Evolutionary conservation across 2,329 filamentous ascomycete species (phyloP).

Genomic region (Penicillium sp.): DNA sequence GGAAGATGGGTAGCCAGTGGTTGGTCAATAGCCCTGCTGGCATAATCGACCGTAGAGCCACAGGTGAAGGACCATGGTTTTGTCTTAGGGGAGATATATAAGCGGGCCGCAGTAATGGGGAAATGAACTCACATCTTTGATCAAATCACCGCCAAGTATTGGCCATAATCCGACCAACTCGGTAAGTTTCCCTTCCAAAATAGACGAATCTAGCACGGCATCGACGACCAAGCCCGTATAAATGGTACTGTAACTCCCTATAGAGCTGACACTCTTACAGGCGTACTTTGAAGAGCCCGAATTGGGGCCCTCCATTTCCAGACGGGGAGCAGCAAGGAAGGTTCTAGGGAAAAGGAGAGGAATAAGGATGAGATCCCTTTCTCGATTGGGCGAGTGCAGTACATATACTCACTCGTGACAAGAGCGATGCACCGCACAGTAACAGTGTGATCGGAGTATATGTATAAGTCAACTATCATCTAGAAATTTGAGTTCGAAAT

Average conservation of each 20-base stretch:
- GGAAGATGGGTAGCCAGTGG: neutral
- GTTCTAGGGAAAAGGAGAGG: neutral
- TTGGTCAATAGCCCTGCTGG: neutral
- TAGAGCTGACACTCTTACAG: neutral
- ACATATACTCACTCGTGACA: too few relatives aligned
- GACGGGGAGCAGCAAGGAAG: neutral
- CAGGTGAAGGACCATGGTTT: neutral
- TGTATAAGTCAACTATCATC: too few relatives aligned
- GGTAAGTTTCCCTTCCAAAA: neutral
- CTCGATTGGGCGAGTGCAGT: too few relatives aligned
- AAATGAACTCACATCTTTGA: neutral
- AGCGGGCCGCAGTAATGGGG: neutral
- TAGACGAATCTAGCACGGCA: neutral
- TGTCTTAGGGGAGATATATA: neutral
- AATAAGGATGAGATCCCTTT: neutral
- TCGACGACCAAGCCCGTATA: neutral
- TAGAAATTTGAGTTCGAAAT: neutral
- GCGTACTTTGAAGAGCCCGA: conserved; percentile 3
- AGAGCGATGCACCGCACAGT: too few relatives aligned
- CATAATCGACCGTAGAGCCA: neutral
- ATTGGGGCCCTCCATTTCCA: conserved; percentile 20
- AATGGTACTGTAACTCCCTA: neutral
- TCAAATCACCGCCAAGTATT: neutral
- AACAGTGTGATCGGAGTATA: neutral
- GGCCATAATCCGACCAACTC: neutral